Conservation (phyloP, 345 rosid species). For the Boechera divaricarpa region DNA sequence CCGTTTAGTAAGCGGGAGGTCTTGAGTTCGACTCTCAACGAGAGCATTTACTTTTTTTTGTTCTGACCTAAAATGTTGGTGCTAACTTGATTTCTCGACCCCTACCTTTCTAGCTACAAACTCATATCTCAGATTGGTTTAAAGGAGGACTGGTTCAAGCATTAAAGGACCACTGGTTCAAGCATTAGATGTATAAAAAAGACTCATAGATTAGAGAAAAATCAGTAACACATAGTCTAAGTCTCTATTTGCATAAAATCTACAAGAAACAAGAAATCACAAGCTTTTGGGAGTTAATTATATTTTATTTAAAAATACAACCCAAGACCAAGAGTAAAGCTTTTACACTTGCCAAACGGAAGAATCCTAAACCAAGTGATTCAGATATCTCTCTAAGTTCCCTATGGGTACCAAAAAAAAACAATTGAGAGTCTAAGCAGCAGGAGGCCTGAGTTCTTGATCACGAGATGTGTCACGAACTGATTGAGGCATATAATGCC, state of each 20-base stretch:
- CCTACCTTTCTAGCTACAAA: too few relatives aligned
- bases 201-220: constrained; percentile 12
- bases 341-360: constrained; percentile 37
- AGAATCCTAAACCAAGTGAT: constrained; percentile 36
- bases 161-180: neutral
- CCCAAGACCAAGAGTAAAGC: constrained; percentile 25
- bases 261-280: neutral
- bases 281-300: constrained; percentile 2
- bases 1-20: constrained; percentile 99
- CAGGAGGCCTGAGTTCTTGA: constrained; percentile 97
- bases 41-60: neutral
- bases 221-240: constrained; percentile 16
- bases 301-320: constrained; percentile 25
- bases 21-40: constrained; percentile 93
- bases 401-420: constrained; percentile 6
- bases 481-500: constrained; percentile 90
- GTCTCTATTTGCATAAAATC: neutral
- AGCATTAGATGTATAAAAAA: neutral
- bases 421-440: constrained; percentile 55
- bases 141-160: neutral
- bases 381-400: constrained; percentile 32
- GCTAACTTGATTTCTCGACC: neutral
- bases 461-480: constrained; percentile 82
- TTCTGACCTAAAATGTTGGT: neutral
- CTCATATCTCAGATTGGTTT: neutral